phyloP scores from a whole-genome alignment of 305 asterid genomes.

The Petunia hybrid region DNA sequence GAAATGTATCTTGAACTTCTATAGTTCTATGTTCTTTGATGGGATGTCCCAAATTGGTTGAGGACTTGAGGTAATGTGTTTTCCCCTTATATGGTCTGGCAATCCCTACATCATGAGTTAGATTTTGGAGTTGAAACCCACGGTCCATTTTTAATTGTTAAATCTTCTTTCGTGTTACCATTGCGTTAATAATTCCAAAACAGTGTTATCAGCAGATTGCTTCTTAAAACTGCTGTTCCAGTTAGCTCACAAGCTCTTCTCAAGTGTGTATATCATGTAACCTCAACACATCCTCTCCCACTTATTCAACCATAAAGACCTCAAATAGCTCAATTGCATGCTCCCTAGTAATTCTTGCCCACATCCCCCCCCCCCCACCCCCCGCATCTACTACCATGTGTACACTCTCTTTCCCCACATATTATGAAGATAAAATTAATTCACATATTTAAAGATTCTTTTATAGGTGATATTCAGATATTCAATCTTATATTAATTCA shows the following conservation, averaged over 20 bases:
- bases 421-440: not conserved
- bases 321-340: not conserved
- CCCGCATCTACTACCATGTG: not conserved
- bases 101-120: too few species aligned
- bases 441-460: not conserved
- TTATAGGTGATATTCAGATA: not conserved
- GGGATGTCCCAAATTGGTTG: too few species aligned
- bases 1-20: too few species aligned
- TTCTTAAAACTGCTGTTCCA: not conserved
- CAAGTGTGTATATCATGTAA: not conserved
- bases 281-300: not conserved
- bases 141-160: too few species aligned
- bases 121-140: too few species aligned
- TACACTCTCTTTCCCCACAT: not conserved
- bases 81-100: too few species aligned
- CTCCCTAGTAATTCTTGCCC: not conserved
- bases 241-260: not conserved
- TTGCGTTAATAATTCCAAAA: not conserved
- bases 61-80: too few species aligned
- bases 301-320: constrained; percentile 6
- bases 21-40: too few species aligned
- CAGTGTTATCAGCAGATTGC: not conserved
- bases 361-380: not conserved
- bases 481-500: not conserved
- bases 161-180: not conserved